Base-by-base conservation (phyloP, 192 early-diverging fungal genomes). In the Glomus cerebriforme region DNA sequence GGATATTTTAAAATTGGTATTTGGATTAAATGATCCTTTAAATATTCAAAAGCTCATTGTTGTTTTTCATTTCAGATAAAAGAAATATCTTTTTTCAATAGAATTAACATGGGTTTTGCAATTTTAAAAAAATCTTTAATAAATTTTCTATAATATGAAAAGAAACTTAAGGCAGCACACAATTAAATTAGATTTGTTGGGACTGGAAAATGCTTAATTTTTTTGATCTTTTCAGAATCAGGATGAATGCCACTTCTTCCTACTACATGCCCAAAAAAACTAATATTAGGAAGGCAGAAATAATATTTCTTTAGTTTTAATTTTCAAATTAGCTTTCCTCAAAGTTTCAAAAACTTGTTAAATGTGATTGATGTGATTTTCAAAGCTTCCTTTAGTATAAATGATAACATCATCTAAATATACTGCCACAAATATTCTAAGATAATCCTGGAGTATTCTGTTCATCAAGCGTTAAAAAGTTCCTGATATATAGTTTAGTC, bases 21-120 rank as follows among this genome's bases (percentile, higher is more conserved):
- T 3, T 7, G 1, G 7, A 34, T 63, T 5, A 81, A 2, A 0
- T 1, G 0, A 2, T 37, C 1, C 37, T 81, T 81, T 0, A 81
- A 39, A 0, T 0, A 19, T 0, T 8, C 7, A 37, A 72, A 81
- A 0, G 75, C 68, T 3, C 47, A 19, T 2, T 77, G 8, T 5
- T 35, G 24, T 3, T 58, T 24, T 0, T 34, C 10, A 12, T 15
- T 45, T 75, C 75, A 81, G 10, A 0, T 3, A 19, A 58, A 63
- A 3, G 15, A 0, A 3, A 15, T n/a, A 4, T 78, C 54, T 43
- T 81, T 84, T 60, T 70, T 69, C 0, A 79, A 43, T 0, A 84
- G 67, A 0, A 2, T 10, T 0, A 43, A 0, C 9, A 43, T 43
- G 8, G 39, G 39, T 43, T 12, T 43, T 0, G 39, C 39, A 3